Evolutionary conservation across 2,329 filamentous ascomycete species (phyloP), one percentile per base, ranked within the genome.

Genomic region (Knoxdaviesia capensis): DNA sequence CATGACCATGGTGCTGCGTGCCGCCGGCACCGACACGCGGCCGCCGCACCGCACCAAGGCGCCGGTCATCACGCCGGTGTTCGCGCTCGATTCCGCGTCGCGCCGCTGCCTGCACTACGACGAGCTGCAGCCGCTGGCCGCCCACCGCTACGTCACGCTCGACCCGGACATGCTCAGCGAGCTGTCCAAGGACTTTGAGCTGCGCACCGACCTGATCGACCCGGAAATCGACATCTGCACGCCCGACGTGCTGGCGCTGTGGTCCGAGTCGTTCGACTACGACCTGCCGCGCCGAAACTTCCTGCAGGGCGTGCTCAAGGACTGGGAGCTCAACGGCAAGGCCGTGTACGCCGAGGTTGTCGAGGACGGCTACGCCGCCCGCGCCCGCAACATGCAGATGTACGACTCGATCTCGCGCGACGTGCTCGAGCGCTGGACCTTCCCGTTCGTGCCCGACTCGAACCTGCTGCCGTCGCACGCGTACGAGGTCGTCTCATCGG

Each of bases 191-290:
- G 83, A 93, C 55, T 71, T 94, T 41, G 85, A 92, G 51, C 67
- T 94, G 20, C 76, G 87, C 35, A 74, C 80, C 48, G 88, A 98
- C 59, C 64, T 98, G 45, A 81, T 96, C 47, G 90, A 98, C 58
- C 87, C 85, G 51, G 82, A 84, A 41, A 90, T 98, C 53, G 90
- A 98, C 56, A 96, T 98, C 48, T 96, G 88, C 60, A 96, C 90
- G 1, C 87, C 88, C 0, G 90, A 96, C 54, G 87, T 94, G 6
- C 70, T 96, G 37, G 87, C 87, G 6, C 63, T 96, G 44, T 98
- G 90, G 84, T 90, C 86, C 6, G 90, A 98, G 60, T 94, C 87
- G 54, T 98, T 96, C 52, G 88, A 98, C 57, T 96, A 94, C 57
- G 86, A 94, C 56, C 70, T 86, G 6, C 85, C 88, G 1, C 74